Evolutionary conservation across 805 yeast species (phyloP), one percentile per base, ranked within the genome.

Genomic region (Myxozyma neotropica): DNA sequence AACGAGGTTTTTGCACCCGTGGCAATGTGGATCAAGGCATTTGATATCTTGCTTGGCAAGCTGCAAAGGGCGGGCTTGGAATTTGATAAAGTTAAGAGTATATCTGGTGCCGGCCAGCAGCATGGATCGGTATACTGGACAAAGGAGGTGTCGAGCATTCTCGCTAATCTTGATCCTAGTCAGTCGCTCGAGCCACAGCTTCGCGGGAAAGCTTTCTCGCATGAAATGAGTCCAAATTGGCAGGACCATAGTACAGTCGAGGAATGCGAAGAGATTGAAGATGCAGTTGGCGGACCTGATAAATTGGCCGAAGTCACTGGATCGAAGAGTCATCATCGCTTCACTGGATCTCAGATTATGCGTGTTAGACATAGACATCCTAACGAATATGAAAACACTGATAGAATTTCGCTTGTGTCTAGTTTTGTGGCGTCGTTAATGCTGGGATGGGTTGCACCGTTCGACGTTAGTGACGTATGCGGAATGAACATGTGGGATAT

Each of bases 81-180:
- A 6, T 83, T 91, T 66, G 67, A 73, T 1, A 69, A 73, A 40
- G 91, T 91, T 15, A 77, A 68, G 42, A 90, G 88, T 1, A 80
- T 91, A 51, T 81, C 88, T 45, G 97, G 97, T 0, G 89, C 96
- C 0, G 87, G 95, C 57, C 96, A 91, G 74, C 97, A 91, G 69
- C 97, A 91, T 70, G 97, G 96, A 0, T 87, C 95, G 1, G 91
- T 92, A 1, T 91, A 78, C 69, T 89, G 95, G 93, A 79, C 89
- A 0, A 24, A 72, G 3, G 66, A 74, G 6, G 85, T 88, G 0
- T 71, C 73, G 1, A 60, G 65, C 0, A 62, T 78, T 2, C 75
- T 90, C 53, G 44, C 60, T 0, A 59, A 67, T 0, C 73, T 88
- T 57, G 62, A 69, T 13, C 65, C 76, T 0, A 27, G 69, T 0